phyloP scores from a whole-genome alignment of 2,329 filamentous ascomycete species.

The Cytospora mali region DNA sequence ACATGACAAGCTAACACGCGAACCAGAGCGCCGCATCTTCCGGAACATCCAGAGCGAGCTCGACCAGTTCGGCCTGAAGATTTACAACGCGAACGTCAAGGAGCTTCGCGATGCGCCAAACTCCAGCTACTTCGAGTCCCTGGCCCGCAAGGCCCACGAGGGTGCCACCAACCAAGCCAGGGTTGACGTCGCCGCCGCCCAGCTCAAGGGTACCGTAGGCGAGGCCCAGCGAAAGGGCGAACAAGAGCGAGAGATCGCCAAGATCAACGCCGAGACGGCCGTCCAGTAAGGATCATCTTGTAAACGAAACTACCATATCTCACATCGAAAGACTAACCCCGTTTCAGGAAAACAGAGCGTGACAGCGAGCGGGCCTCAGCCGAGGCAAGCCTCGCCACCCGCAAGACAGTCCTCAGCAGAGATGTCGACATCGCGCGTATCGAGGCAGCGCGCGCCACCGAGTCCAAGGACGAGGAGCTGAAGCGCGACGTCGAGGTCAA shows the following conservation, averaged over 20 bases:
- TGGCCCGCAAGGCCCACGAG: conserved; percentile 82
- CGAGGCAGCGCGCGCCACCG: conserved; percentile 70
- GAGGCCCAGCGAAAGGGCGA: conserved; percentile 78
- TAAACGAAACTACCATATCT: neutral
- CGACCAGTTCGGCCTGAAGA: conserved; percentile 76
- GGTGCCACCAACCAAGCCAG: conserved; percentile 79
- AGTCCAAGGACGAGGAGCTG: conserved; percentile 78
- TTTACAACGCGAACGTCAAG: conserved; percentile 76
- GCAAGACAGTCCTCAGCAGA: conserved; percentile 71
- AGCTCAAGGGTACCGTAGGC: conserved; percentile 69
- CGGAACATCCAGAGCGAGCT: conserved; percentile 78
- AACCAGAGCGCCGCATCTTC: conserved; percentile 65
- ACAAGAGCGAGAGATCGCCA: conserved; percentile 83
- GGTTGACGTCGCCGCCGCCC: conserved; percentile 67
- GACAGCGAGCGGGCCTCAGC: conserved; percentile 80
- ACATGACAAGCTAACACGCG: neutral
- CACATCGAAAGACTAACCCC: neutral
- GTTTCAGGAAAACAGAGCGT: conserved; percentile 47
- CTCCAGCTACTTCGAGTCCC: conserved; percentile 80
- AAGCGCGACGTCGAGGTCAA: conserved; percentile 77
- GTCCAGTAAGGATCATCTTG: no score
- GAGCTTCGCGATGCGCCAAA: conserved; percentile 82
- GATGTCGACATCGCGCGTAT: conserved; percentile 78
- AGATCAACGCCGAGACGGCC: conserved; percentile 84
- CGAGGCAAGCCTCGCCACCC: conserved; percentile 73